phyloP scores from a whole-genome alignment of 139 green algal genomes.

The Tetradesmus obliquus region DNA sequence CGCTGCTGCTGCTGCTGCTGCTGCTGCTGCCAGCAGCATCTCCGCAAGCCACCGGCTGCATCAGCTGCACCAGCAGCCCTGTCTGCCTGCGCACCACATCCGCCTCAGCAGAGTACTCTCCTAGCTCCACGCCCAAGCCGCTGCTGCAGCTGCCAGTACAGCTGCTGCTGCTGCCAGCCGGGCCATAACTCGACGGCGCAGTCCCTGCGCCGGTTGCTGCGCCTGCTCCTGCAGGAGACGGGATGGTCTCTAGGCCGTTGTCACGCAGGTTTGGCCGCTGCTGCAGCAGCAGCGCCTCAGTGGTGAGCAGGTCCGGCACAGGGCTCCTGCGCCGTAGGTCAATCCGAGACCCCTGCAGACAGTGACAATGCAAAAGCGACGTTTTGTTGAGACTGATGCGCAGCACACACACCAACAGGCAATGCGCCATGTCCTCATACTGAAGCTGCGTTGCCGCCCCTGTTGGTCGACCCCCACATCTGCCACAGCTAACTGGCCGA shows the following conservation, averaged over 20 bases:
- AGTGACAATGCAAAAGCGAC: not conserved
- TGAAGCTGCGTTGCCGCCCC: too few relatives aligned
- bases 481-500: not conserved
- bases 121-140: not conserved
- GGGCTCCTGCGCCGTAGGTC: constrained; percentile 1
- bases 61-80: constrained; percentile 30
- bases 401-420: too few relatives aligned
- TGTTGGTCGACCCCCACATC: too few relatives aligned
- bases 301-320: not conserved
- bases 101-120: constrained; percentile 34
- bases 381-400: too few relatives aligned
- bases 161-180: not conserved
- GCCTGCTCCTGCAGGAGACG: not conserved
- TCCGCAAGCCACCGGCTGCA: not conserved
- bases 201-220: not conserved
- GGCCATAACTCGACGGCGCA: not conserved
- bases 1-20: not conserved
- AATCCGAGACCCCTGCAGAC: constrained; percentile 7
- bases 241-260: not conserved
- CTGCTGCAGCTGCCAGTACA: not conserved
- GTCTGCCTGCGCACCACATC: constrained; percentile 39
- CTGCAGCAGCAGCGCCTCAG: not conserved
- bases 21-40: not conserved
- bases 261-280: not conserved
- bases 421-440: too few relatives aligned